Evolutionary conservation across 140 eudicot species (phyloP), one percentile per base, ranked within the genome.

Genomic region (Bidens hawaiensis): DNA sequence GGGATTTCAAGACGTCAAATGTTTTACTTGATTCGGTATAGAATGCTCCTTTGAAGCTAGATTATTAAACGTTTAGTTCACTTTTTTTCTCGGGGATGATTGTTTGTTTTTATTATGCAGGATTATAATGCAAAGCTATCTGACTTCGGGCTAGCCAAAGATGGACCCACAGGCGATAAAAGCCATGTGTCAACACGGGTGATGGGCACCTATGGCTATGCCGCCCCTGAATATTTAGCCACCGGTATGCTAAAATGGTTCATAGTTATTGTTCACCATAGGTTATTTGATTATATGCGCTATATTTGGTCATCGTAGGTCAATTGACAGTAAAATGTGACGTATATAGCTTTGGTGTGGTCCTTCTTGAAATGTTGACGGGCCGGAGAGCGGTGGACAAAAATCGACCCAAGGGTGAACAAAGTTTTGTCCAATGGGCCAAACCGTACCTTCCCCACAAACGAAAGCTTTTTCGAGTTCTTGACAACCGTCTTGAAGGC

Each of bases 171-270:
- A 0, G 97, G 90, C 2, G 96, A 85, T 64, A 78, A 82, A 78
- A 85, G 88, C 58, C 97, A 89, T 50, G 97, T 89, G 18, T 89
- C 97, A 3, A 89, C 97, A 3, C 76, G 95, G 76, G 88, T 89
- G 60, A 80, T 89, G 87, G 97, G 97, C 41, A 89, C 97, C 41
- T 85, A 89, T n/a, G 97, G 97, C 56, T 89, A 89, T 72, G 97
- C 97, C 6, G 97, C 97, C 58, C 97, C 97, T 1, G 97, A 89
- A 60, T 89, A 85, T 80, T 71, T 89, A 47, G 83, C 94, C 24
- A 89, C 95, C 0, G 97, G 97, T 89, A 86, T 60, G 11, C 23
- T 38, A 4, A 60, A 49, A 45, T 15, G 51, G 8, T 45, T n/a
- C 11, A n/a, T n/a, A 1, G 3, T 45, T 45, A n/a, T n/a, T 42